These are phyloP conservation scores for Aspergillus diversus DNA, from an alignment of 495 filamentous ascomycete genomes.

Conservation along the genomic window DNA sequence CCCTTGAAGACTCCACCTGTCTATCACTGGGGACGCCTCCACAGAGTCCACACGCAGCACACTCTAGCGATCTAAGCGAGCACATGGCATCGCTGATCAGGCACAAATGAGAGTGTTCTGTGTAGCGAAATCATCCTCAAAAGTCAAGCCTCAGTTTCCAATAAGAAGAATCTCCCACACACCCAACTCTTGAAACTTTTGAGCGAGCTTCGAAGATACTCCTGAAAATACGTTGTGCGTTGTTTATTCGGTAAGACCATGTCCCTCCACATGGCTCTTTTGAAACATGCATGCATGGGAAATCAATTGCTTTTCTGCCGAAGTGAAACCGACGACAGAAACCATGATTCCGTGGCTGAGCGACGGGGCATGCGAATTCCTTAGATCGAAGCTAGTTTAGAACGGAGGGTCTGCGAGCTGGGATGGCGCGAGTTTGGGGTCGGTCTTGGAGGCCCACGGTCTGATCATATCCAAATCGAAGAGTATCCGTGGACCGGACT, in stretches of 20 bases:
- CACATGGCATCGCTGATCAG: not conserved
- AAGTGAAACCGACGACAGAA: not conserved
- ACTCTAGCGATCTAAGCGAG: constrained; percentile 1
- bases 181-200: no score
- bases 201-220: no score
- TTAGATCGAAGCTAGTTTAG: not conserved
- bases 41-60: no score
- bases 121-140: no score
- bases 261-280: not conserved
- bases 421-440: not conserved
- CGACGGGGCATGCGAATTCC: not conserved
- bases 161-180: no score
- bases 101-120: no score
- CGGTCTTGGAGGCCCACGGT: not conserved
- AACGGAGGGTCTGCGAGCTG: not conserved
- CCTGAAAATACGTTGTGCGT: no score
- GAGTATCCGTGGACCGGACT: not conserved
- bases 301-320: not conserved
- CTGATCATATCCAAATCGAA: not conserved
- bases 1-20: no score
- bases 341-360: not conserved
- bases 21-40: no score
- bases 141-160: no score
- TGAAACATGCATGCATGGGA: not conserved
- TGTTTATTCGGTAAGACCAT: no score